Evolutionary conservation across 2,329 filamentous ascomycete genomes (phyloP).

Genomic region (Blastomyces gilchristii): DNA sequence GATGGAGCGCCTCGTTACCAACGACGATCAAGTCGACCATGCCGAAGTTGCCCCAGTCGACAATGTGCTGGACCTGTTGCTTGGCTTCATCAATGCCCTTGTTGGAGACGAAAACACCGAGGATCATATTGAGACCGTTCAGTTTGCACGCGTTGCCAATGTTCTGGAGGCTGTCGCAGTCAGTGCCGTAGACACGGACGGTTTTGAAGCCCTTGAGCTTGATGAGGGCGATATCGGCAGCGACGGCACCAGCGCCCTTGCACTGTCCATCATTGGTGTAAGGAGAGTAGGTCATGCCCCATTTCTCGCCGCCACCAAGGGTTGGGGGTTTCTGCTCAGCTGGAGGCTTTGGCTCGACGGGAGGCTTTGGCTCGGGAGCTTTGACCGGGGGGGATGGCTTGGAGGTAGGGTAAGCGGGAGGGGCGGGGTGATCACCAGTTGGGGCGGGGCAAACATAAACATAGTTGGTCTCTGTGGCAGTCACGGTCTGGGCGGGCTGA

Average conservation of each 20-base stretch:
- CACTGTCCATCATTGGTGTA: slow-evolving; percentile 52
- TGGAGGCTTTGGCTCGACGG: no score
- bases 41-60: slow-evolving; percentile 60
- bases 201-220: slow-evolving; percentile 56
- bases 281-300: slow-evolving; percentile 72
- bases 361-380: slow-evolving; percentile 19
- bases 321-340: slow-evolving; percentile 15
- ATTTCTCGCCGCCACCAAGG: slow-evolving; percentile 39
- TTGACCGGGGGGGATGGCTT: slow-evolving; percentile 18
- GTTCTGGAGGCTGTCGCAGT: slow-evolving; percentile 71
- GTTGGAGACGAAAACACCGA: slow-evolving; percentile 75
- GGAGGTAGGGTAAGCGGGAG: slow-evolving; percentile 19
- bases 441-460: slow-evolving; percentile 63
- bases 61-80: slow-evolving; percentile 64
- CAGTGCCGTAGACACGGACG: slow-evolving; percentile 80
- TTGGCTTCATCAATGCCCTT: slow-evolving; percentile 52
- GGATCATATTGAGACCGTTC: slow-evolving; percentile 65
- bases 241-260: slow-evolving; percentile 52
- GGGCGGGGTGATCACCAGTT: slow-evolving; percentile 32
- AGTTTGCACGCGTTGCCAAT: slow-evolving; percentile 59
- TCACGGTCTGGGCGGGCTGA: slow-evolving; percentile 55
- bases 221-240: slow-evolving; percentile 52
- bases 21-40: slow-evolving; percentile 71
- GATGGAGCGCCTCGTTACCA: slow-evolving; percentile 84
- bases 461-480: slow-evolving; percentile 56